A percentile compares a stretch with the other conserved stretches of the same genome.
Evolutionary conservation across 2,329 filamentous ascomycete genomes (phyloP).

Genomic region (Colletotrichum cordylinicola): DNA sequence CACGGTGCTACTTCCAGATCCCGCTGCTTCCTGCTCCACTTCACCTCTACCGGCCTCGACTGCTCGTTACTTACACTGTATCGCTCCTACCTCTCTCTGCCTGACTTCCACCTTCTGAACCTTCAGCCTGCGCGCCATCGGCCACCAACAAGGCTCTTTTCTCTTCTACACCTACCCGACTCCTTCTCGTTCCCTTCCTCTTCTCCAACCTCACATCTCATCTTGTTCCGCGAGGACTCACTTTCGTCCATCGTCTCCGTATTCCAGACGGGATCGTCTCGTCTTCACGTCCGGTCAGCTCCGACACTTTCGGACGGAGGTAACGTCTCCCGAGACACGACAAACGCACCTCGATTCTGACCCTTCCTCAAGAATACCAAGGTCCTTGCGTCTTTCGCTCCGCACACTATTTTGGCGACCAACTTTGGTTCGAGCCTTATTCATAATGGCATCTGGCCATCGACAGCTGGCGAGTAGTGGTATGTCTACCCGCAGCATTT

Average conservation of each 20-base stretch:
- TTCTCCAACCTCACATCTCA: not conserved
- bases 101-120: slow-evolving; percentile 4
- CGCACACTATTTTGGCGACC: not conserved
- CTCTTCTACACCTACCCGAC: not conserved
- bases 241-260: not conserved
- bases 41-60: not conserved
- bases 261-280: not conserved
- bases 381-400: not conserved
- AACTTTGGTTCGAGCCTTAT: not conserved
- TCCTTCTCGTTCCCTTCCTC: not conserved
- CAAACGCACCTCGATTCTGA: not conserved
- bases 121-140: not conserved
- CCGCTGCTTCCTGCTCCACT: not conserved
- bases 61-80: slow-evolving; percentile 16
- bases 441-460: slow-evolving; percentile 9
- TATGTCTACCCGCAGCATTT: not conserved
- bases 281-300: not conserved
- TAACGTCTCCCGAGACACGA: not conserved
- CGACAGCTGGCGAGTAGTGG: slow-evolving; percentile 9
- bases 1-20: slow-evolving; percentile 17
- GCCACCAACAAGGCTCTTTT: not conserved
- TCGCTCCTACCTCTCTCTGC: not conserved
- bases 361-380: not conserved
- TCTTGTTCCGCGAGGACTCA: not conserved
- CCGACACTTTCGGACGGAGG: slow-evolving; percentile 12